A percentile compares a stretch with the other conserved stretches of the same genome.
These are phyloP conservation scores for Bryopsis sp. DNA, from an alignment of 139 green algal genomes.

Conservation along the genomic window DNA sequence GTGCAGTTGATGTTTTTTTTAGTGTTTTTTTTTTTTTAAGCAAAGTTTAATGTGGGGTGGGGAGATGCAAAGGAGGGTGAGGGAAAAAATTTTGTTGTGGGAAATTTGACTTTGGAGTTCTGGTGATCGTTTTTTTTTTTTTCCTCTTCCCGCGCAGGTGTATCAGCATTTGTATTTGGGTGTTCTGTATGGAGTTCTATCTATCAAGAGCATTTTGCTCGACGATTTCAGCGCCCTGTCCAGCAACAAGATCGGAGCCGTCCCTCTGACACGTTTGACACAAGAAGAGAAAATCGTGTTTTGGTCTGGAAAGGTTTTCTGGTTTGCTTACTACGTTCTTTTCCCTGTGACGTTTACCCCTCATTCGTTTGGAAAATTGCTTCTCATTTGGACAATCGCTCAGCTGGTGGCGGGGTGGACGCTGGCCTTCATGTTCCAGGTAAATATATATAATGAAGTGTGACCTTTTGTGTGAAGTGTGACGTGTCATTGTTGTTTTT, in stretches of 20 bases:
- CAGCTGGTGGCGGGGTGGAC: conserved; percentile 44
- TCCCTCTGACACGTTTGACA: conserved; percentile 29
- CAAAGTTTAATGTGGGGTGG: too few relatives aligned
- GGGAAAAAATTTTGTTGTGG: too few relatives aligned
- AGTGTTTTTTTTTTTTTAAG: too few relatives aligned
- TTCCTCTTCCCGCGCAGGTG: conserved; percentile 21
- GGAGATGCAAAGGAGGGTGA: too few relatives aligned
- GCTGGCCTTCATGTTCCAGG: conserved; percentile 68
- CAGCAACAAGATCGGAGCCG: conserved; percentile 38
- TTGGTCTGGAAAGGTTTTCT: conserved; percentile 36
- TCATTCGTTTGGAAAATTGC: conserved; percentile 21
- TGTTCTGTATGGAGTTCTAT: conserved; percentile 50
- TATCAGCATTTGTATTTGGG: conserved; percentile 61
- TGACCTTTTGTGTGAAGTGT: background rate
- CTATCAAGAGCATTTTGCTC: conserved; percentile 51
- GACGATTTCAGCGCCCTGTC: conserved; percentile 52
- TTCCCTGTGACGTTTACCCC: conserved; percentile 21
- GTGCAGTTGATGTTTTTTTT: too few relatives aligned
- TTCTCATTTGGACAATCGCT: conserved; percentile 29
- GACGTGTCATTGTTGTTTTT: background rate
- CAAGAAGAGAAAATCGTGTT: conserved; percentile 28
- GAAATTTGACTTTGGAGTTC: too few relatives aligned
- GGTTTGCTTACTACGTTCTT: conserved; percentile 22
- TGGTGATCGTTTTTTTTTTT: too few relatives aligned
- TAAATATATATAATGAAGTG: conserved; percentile 19